Base-by-base conservation (phyloP, 2,329 filamentous ascomycete species). In the Raffaelea deltoideospora region DNA sequence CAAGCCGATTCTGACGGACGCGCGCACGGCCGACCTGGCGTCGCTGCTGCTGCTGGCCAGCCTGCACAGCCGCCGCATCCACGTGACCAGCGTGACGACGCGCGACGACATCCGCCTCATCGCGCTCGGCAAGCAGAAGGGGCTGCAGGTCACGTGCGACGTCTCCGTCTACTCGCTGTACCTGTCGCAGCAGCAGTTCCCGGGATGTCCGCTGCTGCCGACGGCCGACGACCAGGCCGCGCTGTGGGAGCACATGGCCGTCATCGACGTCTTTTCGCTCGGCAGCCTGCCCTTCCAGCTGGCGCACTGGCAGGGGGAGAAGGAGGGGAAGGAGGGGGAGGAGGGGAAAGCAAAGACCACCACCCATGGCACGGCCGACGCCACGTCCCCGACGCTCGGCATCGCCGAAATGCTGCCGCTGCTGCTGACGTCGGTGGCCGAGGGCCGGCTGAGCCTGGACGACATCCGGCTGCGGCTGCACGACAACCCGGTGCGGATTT, bases 1-100 rank as follows among this genome's bases (percentile, higher is more conserved):
- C 62, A 87, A 87, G 63, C 79, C 81, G 34, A 82, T 87, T 48
- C 65, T 87, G 49, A 87, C 82, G 0, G 81, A 87, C 56, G 82
- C 81, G 35, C 84, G 83, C 63, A 73, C 76, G 38, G 84, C 79
- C 2, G 81, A 87, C 50, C 67, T 87, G 41, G 81, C 81, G n/a
- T 86, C 81, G 1, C 79, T 87, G 45, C 64, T 87, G 33, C 64
- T 87, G 33, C 65, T 87, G 44, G 81, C 81, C 26, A 85, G 79
- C 51, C 70, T 87, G 29, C 81, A 87, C 58, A 81, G 64, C 59
- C 69, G 81, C 45, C 81, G 79, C 50, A 76, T 87, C 43, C 81
- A 87, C 51, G 79, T 87, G 46, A 83, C 79, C 36, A 83, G 77
- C 35, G 78, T 87, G 27, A 84, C 78, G n/a, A 79, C 75, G 43